phyloP scores from a whole-genome alignment of 2,329 filamentous ascomycete species.

The Elsinoe arachidis region DNA sequence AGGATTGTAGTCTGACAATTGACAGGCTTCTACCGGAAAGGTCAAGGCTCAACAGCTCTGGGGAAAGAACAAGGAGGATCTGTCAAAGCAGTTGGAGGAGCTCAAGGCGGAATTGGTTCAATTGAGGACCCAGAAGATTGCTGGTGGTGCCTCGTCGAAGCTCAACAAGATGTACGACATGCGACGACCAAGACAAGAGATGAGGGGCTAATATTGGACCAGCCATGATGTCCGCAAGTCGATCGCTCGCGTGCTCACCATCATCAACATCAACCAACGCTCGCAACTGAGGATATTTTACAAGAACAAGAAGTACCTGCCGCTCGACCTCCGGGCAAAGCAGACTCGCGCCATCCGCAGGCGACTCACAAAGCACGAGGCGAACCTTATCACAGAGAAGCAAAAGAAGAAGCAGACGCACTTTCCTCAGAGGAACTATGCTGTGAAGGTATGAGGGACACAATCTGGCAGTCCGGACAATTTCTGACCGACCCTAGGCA shows the following conservation, averaged over 20 bases:
- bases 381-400: slow-evolving; percentile 77
- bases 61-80: slow-evolving; percentile 98
- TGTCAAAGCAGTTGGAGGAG: slow-evolving; percentile 89
- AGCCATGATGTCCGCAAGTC: slow-evolving; percentile 99
- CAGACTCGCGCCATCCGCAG: slow-evolving; percentile 96
- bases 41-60: slow-evolving; percentile 96
- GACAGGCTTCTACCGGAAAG: slow-evolving; percentile 48
- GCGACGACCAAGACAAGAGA: neutral
- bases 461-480: neutral
- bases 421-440: slow-evolving; percentile 98
- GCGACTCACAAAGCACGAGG: slow-evolving; percentile 86
- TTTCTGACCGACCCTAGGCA: neutral
- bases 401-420: slow-evolving; percentile 91
- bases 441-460: slow-evolving; percentile 70
- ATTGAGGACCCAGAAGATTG: slow-evolving; percentile 97
- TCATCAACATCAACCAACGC: slow-evolving; percentile 99
- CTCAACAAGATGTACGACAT: slow-evolving; percentile 86
- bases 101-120: slow-evolving; percentile 94
- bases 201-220: slow-evolving; percentile 16
- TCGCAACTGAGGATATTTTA: slow-evolving; percentile 98
- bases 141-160: slow-evolving; percentile 85
- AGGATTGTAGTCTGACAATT: slow-evolving; percentile 19
- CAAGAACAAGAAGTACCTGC: slow-evolving; percentile 99
- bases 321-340: slow-evolving; percentile 97
- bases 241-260: slow-evolving; percentile 94